Percentiles rank a stretch among this genome's conserved stretches.
Conservation (phyloP, 148 eudicot genomes). For the Cornus suecica region DNA sequence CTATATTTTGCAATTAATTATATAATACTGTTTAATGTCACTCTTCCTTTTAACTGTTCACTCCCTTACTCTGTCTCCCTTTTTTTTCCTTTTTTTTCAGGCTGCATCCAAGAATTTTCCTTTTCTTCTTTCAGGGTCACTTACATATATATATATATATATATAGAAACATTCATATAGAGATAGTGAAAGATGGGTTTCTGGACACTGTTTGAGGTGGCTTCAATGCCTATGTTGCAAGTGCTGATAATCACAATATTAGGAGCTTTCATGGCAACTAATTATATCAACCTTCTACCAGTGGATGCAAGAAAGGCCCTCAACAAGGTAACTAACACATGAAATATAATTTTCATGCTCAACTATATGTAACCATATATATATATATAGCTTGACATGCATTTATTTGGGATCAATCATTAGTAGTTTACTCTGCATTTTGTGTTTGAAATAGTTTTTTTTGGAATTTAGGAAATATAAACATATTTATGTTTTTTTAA, state of each 20-base stretch:
- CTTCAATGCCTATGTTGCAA: constrained; percentile 66
- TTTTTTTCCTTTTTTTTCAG: no score
- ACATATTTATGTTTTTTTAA: background rate
- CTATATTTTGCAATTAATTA: no score
- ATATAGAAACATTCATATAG: background rate
- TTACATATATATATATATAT: no score
- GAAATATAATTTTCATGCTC: background rate
- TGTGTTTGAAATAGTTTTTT: background rate
- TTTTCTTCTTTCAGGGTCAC: no score
- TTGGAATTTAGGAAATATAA: no score
- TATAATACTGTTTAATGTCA: no score
- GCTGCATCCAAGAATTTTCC: no score
- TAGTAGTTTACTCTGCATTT: background rate
- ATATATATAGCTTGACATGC: background rate
- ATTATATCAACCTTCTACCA: constrained; percentile 42
- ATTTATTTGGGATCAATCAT: constrained; percentile 11
- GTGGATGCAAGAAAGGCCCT: constrained; percentile 41
- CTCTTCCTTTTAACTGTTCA: background rate
- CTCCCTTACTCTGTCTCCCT: background rate
- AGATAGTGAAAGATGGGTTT: constrained; percentile 44
- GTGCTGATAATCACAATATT: constrained; percentile 44
- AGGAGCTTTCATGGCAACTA: constrained; percentile 59
- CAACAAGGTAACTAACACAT: constrained; percentile 42
- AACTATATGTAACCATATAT: background rate
- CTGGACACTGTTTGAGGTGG: constrained; percentile 51